Percentiles rank a stretch among this genome's conserved stretches.
Conservation (phyloP, 163 green algal species). For the Scenedesmus sp. region DNA sequence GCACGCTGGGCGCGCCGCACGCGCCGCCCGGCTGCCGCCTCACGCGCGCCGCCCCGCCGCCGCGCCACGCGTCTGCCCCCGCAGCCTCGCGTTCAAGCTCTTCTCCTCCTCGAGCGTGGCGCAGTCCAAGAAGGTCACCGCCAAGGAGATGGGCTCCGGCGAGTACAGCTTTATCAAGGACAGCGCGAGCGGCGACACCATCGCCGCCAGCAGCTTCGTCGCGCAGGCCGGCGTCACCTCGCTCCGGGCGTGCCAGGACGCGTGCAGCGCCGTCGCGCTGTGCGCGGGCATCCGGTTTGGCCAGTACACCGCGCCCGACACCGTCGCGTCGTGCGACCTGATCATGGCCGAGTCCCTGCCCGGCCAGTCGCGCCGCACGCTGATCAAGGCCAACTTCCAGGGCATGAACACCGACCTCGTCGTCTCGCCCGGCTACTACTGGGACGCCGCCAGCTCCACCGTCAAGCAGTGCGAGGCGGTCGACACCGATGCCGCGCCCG, state of each 20-base stretch:
- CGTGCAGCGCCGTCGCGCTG: slow-evolving; percentile 1
- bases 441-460: background rate
- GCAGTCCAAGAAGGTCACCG: background rate
- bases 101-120: background rate
- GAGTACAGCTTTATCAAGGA: background rate
- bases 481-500: background rate
- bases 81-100: background rate
- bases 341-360: background rate
- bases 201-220: too few relatives aligned
- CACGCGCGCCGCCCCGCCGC: background rate
- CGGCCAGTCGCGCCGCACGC: background rate
- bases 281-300: background rate
- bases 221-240: too few relatives aligned
- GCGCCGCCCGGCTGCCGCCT: background rate
- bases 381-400: slow-evolving; percentile 16
- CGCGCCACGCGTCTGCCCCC: background rate
- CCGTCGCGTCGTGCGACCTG: background rate
- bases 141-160: background rate
- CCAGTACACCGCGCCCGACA: background rate
- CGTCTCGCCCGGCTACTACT: background rate
- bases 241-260: too few relatives aligned
- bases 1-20: background rate
- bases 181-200: too few relatives aligned
- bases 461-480: background rate
- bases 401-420: background rate